Percentiles rank a stretch among this genome's conserved stretches.
phyloP scores from a whole-genome alignment of 345 rosid species.

The Streptanthus diversifolius region DNA sequence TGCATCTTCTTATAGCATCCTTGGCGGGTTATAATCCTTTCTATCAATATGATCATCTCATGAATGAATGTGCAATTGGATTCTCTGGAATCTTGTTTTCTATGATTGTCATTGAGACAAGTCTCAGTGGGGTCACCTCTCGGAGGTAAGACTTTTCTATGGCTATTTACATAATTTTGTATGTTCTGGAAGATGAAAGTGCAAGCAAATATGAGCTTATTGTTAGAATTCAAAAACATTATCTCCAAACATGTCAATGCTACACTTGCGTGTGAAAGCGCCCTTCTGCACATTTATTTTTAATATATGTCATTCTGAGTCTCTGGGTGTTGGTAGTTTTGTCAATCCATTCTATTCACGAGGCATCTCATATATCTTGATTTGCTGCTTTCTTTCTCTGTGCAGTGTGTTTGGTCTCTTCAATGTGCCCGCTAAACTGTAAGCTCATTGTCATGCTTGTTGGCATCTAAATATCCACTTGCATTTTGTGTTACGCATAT shows the following conservation, averaged over 20 bases:
- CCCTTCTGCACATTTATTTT: not conserved
- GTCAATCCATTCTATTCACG: not conserved
- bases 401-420: conserved; percentile 97
- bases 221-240: not conserved
- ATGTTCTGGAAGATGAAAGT: not conserved
- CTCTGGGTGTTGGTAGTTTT: not conserved
- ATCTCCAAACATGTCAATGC: not conserved
- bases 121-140: conserved; percentile 80
- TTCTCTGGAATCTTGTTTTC: conserved; percentile 93
- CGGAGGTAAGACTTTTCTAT: conserved; percentile 60
- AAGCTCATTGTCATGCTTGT: conserved; percentile 31
- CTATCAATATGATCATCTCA: conserved; percentile 34
- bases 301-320: not conserved
- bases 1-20: conserved; percentile 72
- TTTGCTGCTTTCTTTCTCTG: conserved; percentile 24
- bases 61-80: conserved; percentile 87
- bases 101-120: conserved; percentile 91
- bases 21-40: conserved; percentile 67
- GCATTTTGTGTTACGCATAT: conserved; percentile 5
- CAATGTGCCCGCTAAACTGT: conserved; percentile 91
- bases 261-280: not conserved
- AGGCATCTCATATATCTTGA: not conserved
- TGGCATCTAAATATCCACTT: not conserved
- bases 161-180: not conserved
- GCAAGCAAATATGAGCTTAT: not conserved